Evolutionary conservation across 805 yeast genomes (phyloP).

Genomic region (Candida saitoana): DNA sequence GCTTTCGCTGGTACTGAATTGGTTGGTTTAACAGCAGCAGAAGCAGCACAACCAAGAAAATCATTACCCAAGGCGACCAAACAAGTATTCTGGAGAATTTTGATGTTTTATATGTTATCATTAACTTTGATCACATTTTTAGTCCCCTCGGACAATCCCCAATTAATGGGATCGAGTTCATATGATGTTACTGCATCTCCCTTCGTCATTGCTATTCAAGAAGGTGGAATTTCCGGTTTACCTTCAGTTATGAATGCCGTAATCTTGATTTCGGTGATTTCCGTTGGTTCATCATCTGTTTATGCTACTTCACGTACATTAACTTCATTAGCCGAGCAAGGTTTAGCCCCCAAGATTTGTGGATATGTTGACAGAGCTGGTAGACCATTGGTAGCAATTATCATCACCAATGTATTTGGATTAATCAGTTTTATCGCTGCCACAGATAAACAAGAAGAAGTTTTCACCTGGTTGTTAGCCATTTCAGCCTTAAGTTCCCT

Average conservation of each 20-base stretch:
- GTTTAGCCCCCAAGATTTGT: constrained; percentile 56
- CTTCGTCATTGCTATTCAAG: constrained; percentile 64
- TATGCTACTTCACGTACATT: constrained; percentile 68
- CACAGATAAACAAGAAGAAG: constrained; percentile 35
- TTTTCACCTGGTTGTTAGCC: constrained; percentile 38
- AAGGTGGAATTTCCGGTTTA: constrained; percentile 62
- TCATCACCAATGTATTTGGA: constrained; percentile 50
- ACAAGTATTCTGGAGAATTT: constrained; percentile 80
- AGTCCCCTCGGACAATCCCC: constrained; percentile 59
- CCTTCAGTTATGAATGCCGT: constrained; percentile 72
- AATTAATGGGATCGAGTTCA: constrained; percentile 46
- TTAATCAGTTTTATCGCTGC: constrained; percentile 53
- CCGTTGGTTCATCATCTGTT: constrained; percentile 72
- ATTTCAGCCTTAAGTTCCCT: constrained; percentile 40
- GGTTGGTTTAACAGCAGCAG: constrained; percentile 74
- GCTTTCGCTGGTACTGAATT: constrained; percentile 74
- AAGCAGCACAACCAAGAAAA: constrained; percentile 62
- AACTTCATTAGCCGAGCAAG: constrained; percentile 63
- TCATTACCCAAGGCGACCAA: constrained; percentile 71
- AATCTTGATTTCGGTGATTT: constrained; percentile 61
- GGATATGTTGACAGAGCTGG: constrained; percentile 74
- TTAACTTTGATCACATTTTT: constrained; percentile 55
- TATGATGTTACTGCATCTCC: constrained; percentile 68
- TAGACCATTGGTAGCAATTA: constrained; percentile 69
- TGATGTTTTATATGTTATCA: constrained; percentile 62